A percentile compares a stretch with the other conserved stretches of the same genome.
Conservation (phyloP, 2,329 filamentous ascomycete species). For the Pseudonectria buxi region DNA sequence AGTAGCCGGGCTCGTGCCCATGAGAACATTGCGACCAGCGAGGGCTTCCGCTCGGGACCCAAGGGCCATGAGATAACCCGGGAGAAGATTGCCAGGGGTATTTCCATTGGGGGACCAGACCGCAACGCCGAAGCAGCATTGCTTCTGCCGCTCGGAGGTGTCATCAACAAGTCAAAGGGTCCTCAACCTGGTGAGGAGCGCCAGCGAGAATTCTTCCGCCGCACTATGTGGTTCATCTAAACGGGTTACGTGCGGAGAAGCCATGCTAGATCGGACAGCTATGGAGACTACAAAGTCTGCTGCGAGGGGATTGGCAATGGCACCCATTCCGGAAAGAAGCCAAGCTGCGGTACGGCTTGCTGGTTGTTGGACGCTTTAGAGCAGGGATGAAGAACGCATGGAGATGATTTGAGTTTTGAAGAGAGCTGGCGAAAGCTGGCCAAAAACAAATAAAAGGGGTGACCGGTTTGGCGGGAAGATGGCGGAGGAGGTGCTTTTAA, state of each 20-base stretch:
- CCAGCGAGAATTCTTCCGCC: constrained; percentile 29
- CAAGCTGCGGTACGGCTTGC: no score
- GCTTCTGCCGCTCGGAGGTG: constrained; percentile 26
- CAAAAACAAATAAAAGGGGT: constrained; percentile 26
- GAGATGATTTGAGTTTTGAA: no score
- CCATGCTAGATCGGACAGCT: neutral
- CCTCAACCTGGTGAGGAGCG: constrained; percentile 23
- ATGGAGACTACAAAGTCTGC: no score
- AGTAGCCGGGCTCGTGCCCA: constrained; percentile 74
- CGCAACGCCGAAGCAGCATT: constrained; percentile 21
- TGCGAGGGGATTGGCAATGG: no score
- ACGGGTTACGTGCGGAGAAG: neutral
- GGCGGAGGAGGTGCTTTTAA: constrained; percentile 28
- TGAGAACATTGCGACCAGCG: constrained; percentile 44
- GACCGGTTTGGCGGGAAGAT: constrained; percentile 29
- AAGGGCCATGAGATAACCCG: constrained; percentile 36
- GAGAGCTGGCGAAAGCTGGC: no score
- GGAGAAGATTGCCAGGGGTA: constrained; percentile 35
- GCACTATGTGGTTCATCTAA: constrained; percentile 41
- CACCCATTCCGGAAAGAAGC: no score
- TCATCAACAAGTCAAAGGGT: constrained; percentile 9
- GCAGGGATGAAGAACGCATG: no score
- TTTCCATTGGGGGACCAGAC: constrained; percentile 15
- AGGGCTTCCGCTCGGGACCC: constrained; percentile 36
- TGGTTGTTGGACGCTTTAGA: no score